Percentiles rank a stretch among this genome's conserved stretches.
phyloP scores from a whole-genome alignment of 805 yeast species.

The Candida adriatica region DNA sequence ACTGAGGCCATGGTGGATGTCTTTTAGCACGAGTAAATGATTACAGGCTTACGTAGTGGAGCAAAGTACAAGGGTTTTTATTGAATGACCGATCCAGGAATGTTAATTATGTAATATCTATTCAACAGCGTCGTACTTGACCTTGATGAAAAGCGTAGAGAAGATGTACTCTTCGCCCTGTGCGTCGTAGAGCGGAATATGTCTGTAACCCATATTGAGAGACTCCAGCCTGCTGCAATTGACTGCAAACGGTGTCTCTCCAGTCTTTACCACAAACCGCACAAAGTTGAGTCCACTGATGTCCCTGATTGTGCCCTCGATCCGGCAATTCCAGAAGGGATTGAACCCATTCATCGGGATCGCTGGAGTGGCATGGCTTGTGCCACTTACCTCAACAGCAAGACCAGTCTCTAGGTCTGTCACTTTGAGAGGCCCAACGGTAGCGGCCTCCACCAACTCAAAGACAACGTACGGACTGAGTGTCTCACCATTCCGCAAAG shows the following conservation, averaged over 20 bases:
- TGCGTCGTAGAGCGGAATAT: constrained; percentile 65
- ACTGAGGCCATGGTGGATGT: constrained; percentile 28
- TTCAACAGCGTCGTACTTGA: constrained; percentile 13
- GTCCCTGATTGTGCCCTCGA: constrained; percentile 34
- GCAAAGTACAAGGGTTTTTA: background rate
- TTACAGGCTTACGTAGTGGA: background rate
- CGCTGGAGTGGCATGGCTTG: constrained; percentile 17
- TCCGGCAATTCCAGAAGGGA: constrained; percentile 69
- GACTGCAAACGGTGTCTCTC: constrained; percentile 44
- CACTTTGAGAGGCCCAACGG: constrained; percentile 10
- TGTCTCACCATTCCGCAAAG: constrained; percentile 34
- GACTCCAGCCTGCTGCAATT: constrained; percentile 54
- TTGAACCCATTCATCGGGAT: constrained; percentile 75
- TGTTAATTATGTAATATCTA: too few relatives aligned
- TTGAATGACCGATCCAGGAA: too few relatives aligned
- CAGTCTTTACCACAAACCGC: constrained; percentile 43
- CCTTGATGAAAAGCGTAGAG: constrained; percentile 43
- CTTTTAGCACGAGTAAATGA: constrained; percentile 12
- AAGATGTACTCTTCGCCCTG: constrained; percentile 75
- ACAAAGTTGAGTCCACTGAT: constrained; percentile 48
- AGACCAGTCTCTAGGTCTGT: constrained; percentile 6
- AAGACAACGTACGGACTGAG: constrained; percentile 58
- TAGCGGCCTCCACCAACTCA: constrained; percentile 47
- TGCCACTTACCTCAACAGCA: constrained; percentile 1
- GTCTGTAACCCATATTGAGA: constrained; percentile 74